Base-by-base conservation (phyloP, 169 alveolate genomes). In the Eimeria sp. region DNA sequence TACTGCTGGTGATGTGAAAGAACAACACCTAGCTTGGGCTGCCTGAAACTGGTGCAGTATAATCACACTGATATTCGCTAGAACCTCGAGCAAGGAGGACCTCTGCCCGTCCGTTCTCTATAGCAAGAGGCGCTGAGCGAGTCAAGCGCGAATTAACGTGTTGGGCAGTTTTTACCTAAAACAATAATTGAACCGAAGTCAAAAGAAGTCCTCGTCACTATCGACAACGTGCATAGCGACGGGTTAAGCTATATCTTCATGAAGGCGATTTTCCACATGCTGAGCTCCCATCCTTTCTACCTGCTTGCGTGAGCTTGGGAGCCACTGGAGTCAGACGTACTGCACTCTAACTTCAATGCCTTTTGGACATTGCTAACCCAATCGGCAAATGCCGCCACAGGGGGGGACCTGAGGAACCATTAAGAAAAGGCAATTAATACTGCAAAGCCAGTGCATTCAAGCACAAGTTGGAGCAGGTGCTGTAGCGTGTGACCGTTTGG, bases 341-440 rank as follows among this genome's bases (percentile, higher is more conserved):
- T 58, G 76, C 60, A 30, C n/a, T 58, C 90, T 58, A 54, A 25
- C 90, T 83, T 58, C 60, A 83, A 54, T 37, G 90, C 74, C 58
- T 58, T 83, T 58, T 58, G 90, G 49, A 83, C 76, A 83, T 6
- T 58, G 54, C 76, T 58, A 33, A 83, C 90, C 90, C 90, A 83
- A 18, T 83, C 90, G 49, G 77, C 90, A 83, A 83, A 83, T 20
- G 90, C 90, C 18, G 90, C 90, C 33, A 83, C 90, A 4, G 90
- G n/a, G 1, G 90, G 77, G 40, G 90, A 52, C 77, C 90, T 83
- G 90, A 52, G 49, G 58, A 80, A n/a, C 71, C 71, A 52, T 33
- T 33, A 46, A 37, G 30, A 30, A 30, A 25, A 16, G 30, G 37
- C 23, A 40, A 46, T 20, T 25, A 25, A 30, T 20, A 77, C 43